Evolutionary conservation across 306 rosid genomes (phyloP).

Genomic region (Cucumis melo): DNA sequence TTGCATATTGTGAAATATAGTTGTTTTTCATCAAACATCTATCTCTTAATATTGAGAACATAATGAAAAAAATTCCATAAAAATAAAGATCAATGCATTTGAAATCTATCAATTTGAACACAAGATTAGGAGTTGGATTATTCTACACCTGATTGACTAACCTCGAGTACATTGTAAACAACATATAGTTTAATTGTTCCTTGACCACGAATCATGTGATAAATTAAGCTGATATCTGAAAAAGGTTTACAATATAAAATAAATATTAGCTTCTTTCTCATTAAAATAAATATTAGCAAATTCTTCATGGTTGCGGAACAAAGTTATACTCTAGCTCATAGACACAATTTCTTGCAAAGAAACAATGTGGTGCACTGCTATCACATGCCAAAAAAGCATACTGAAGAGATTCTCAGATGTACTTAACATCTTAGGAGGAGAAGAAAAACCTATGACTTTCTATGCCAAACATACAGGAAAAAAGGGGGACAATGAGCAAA

Average conservation of each 20-base stretch:
- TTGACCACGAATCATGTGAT: constrained; percentile 99
- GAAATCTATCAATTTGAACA: constrained; percentile 3
- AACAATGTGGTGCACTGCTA: neutral
- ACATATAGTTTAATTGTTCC: constrained; percentile 90
- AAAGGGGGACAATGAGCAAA: neutral
- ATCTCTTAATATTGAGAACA: neutral
- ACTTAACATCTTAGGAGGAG: neutral
- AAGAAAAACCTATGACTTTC: neutral
- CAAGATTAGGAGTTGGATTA: neutral
- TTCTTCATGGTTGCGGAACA: neutral
- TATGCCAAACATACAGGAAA: neutral
- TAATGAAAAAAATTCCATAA: neutral
- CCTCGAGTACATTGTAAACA: constrained; percentile 96
- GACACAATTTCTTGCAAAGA: neutral
- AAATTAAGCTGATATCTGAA: constrained; percentile 92
- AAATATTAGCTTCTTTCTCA: neutral
- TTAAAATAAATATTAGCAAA: neutral
- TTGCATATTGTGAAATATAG: neutral
- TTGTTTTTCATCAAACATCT: neutral
- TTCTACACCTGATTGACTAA: constrained; percentile 23
- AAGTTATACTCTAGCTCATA: neutral
- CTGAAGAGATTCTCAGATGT: neutral
- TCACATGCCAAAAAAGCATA: neutral
- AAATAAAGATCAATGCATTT: neutral
- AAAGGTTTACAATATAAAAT: constrained; percentile 2